Percentiles rank a stretch among this genome's conserved stretches.
Evolutionary conservation across 805 yeast species (phyloP).

Genomic region (Torulaspora franciscae): DNA sequence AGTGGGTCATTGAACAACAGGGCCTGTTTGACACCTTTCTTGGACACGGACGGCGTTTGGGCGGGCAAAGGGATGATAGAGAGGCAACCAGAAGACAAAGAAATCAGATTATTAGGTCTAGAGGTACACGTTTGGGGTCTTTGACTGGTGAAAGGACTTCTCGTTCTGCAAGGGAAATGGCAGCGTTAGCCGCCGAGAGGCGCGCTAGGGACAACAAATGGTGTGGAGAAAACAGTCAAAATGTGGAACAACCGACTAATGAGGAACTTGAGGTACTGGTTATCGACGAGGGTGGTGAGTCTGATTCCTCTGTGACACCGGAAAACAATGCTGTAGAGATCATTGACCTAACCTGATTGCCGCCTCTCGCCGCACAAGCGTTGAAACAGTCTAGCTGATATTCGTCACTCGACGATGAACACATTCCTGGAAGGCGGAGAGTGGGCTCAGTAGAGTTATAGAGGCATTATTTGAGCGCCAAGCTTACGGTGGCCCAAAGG

Average conservation of each 20-base stretch:
- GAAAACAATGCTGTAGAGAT: slow-evolving; percentile 8
- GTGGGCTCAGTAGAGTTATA: no score
- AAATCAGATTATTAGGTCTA: slow-evolving; percentile 4
- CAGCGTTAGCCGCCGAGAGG: slow-evolving; percentile 32
- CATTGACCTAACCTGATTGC: slow-evolving; percentile 21
- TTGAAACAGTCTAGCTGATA: no score
- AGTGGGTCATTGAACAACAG: slow-evolving; percentile 33
- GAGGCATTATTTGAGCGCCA: no score
- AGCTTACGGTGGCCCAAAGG: neutral
- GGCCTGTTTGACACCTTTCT: slow-evolving; percentile 31
- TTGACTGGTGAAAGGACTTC: neutral
- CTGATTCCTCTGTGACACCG: neutral
- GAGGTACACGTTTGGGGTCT: slow-evolving; percentile 14
- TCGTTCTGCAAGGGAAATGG: slow-evolving; percentile 32
- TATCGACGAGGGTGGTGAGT: slow-evolving; percentile 17
- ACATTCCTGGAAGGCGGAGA: no score
- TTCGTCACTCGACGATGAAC: no score
- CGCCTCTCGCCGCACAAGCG: no score
- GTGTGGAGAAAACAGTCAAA: slow-evolving; percentile 19
- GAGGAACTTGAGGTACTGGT: slow-evolving; percentile 21
- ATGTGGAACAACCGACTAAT: slow-evolving; percentile 13
- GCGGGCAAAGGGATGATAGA: slow-evolving; percentile 11
- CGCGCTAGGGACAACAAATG: slow-evolving; percentile 25
- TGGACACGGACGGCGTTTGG: slow-evolving; percentile 32
- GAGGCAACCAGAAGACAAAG: slow-evolving; percentile 4